Conservation (phyloP, 2,329 filamentous ascomycete genomes). For the Nemania abortiva region DNA sequence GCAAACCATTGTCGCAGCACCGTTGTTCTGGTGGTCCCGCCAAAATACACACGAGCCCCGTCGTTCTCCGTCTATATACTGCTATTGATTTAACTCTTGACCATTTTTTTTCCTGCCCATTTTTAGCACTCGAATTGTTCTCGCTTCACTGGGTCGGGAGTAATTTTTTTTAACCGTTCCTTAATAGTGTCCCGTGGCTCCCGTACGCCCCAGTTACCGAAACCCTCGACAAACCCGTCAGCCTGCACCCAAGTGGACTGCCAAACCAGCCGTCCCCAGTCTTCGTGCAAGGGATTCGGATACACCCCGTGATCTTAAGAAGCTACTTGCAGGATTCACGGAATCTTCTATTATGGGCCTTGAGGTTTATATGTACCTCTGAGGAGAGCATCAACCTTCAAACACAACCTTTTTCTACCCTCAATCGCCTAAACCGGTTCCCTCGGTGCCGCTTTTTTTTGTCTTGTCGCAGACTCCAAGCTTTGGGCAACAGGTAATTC, state of each 20-base stretch:
- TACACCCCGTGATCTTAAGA: slow-evolving; percentile 33
- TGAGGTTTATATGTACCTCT: slow-evolving; percentile 33
- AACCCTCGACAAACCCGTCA: slow-evolving; percentile 36
- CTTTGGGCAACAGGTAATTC: slow-evolving; percentile 16
- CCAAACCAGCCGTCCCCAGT: slow-evolving; percentile 32
- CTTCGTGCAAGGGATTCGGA: slow-evolving; percentile 34
- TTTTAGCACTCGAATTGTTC: slow-evolving; percentile 20
- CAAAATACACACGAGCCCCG: slow-evolving; percentile 19
- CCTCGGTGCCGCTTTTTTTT: slow-evolving; percentile 24
- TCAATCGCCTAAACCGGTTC: slow-evolving; percentile 29
- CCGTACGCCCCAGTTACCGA: slow-evolving; percentile 35
- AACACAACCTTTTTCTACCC: slow-evolving; percentile 20
- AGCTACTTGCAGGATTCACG: slow-evolving; percentile 28
- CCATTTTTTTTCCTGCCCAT: slow-evolving; percentile 1
- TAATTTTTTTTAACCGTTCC: slow-evolving; percentile 36
- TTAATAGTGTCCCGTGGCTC: slow-evolving; percentile 38
- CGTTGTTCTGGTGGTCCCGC: slow-evolving; percentile 26
- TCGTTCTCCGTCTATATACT: slow-evolving; percentile 10
- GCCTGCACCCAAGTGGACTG: slow-evolving; percentile 37
- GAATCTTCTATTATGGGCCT: slow-evolving; percentile 38
- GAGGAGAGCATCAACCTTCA: slow-evolving; percentile 26
- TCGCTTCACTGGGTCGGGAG: slow-evolving; percentile 18
- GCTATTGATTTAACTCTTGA: slow-evolving; percentile 10
- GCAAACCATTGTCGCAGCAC: slow-evolving; percentile 26
- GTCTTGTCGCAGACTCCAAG: slow-evolving; percentile 26